Conservation (phyloP, 176 grass and related monocot species). For the Pharus latifolius region DNA sequence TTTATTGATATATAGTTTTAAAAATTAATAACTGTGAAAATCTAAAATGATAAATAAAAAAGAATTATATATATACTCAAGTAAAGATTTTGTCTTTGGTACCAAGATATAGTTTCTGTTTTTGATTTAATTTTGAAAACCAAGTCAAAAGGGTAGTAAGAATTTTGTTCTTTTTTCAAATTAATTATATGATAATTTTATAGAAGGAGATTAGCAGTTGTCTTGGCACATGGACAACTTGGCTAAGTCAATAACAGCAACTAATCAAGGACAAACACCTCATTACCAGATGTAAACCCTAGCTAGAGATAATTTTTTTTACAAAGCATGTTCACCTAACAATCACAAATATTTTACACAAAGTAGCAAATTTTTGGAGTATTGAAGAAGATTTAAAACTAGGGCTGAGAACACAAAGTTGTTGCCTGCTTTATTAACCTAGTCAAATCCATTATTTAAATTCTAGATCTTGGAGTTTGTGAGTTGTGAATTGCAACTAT, state of each 20-base stretch:
- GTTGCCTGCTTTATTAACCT: not conserved
- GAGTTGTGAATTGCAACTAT: no score
- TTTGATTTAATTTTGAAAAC: no score
- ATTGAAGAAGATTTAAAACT: not conserved
- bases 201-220: conserved; percentile 22
- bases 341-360: not conserved
- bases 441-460: not conserved
- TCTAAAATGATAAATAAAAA: no score
- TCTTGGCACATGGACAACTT: conserved; percentile 19
- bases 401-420: not conserved
- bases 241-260: not conserved
- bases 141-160: no score
- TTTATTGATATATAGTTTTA: no score
- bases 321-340: not conserved
- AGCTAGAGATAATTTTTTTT: not conserved
- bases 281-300: not conserved
- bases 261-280: conserved; percentile 17
- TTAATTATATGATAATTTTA: not conserved
- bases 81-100: no score
- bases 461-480: not conserved
- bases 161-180: no score
- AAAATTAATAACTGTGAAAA: no score
- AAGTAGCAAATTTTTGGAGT: no score
- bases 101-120: no score
- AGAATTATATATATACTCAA: no score